Percentiles rank a stretch among this genome's conserved stretches.
Evolutionary conservation across 169 alveolate species (phyloP).

Genomic region (Babesia bigemina): DNA sequence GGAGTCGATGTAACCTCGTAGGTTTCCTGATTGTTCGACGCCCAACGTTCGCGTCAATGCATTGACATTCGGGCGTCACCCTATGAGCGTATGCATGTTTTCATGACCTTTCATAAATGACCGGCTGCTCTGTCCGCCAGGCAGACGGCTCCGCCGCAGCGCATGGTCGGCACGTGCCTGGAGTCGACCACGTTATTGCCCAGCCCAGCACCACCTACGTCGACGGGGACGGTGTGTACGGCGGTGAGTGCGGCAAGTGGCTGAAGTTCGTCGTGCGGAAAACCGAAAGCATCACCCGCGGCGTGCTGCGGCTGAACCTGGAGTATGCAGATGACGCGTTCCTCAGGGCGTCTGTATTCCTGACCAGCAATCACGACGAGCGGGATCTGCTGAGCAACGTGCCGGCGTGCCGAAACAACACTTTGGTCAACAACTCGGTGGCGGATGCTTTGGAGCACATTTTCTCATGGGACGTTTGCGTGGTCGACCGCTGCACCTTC

Average conservation of each 20-base stretch:
- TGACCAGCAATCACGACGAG: conserved; percentile 42
- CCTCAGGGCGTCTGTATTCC: conserved; percentile 43
- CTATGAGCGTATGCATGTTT: too few species aligned
- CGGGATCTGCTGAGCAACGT: conserved; percentile 41
- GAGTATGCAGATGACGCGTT: conserved; percentile 47
- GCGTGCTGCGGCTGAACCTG: conserved; percentile 39
- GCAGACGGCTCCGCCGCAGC: neutral
- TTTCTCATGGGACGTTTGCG: conserved; percentile 66
- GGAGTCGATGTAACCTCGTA: too few species aligned
- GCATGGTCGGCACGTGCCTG: neutral
- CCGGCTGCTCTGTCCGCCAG: neutral
- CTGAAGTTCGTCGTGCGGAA: conserved; percentile 67
- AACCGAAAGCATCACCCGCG: conserved; percentile 21
- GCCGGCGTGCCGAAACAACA: conserved; percentile 49
- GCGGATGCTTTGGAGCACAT: conserved; percentile 39
- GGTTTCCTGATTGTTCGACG: too few species aligned
- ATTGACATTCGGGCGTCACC: too few species aligned
- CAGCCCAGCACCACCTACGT: conserved; percentile 59
- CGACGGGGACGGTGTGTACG: conserved; percentile 73
- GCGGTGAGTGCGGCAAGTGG: conserved; percentile 78
- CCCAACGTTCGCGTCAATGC: too few species aligned
- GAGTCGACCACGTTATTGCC: neutral
- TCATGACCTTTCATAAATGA: neutral
- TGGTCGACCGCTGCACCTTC: conserved; percentile 27
- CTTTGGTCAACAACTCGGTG: conserved; percentile 43